These are phyloP conservation scores for Quercus suber DNA, from an alignment of 306 rosid species.

Conservation along the genomic window DNA sequence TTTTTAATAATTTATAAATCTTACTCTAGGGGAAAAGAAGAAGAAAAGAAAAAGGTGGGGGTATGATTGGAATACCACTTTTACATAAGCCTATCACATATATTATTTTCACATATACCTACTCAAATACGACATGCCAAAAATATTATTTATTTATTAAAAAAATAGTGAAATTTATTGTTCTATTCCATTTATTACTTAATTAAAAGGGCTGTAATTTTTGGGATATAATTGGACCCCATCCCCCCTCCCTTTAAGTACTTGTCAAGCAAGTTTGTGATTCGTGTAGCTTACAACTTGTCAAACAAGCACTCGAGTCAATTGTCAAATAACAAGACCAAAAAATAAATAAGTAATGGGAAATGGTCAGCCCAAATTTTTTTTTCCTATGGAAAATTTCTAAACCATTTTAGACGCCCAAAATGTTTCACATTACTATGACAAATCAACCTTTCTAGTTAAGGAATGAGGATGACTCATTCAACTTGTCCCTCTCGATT, in stretches of 20 bases:
- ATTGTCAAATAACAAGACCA: not conserved
- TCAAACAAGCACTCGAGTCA: constrained; percentile 1
- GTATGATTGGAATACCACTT: too few species aligned
- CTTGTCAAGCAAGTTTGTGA: not conserved
- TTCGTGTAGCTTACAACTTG: not conserved
- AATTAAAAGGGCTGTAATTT: too few species aligned
- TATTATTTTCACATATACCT: too few species aligned
- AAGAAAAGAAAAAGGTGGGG: too few species aligned
- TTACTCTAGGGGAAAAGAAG: too few species aligned
- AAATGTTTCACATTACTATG: not conserved
- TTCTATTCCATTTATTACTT: too few species aligned
- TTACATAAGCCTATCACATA: too few species aligned
- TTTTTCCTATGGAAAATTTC: not conserved
- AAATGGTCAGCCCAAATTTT: not conserved
- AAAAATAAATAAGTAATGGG: not conserved
- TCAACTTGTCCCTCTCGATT: not conserved
- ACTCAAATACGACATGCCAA: too few species aligned
- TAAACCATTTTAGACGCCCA: not conserved
- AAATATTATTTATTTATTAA: too few species aligned
- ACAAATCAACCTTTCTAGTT: not conserved
- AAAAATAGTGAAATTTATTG: too few species aligned
- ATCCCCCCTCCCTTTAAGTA: not conserved
- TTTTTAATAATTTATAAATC: too few species aligned
- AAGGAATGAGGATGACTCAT: not conserved
- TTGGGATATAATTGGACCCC: not conserved